Evolutionary conservation across 768 basidiomycete species (phyloP), one percentile per base, ranked within the genome.

Genomic region (Amanita inopinata): DNA sequence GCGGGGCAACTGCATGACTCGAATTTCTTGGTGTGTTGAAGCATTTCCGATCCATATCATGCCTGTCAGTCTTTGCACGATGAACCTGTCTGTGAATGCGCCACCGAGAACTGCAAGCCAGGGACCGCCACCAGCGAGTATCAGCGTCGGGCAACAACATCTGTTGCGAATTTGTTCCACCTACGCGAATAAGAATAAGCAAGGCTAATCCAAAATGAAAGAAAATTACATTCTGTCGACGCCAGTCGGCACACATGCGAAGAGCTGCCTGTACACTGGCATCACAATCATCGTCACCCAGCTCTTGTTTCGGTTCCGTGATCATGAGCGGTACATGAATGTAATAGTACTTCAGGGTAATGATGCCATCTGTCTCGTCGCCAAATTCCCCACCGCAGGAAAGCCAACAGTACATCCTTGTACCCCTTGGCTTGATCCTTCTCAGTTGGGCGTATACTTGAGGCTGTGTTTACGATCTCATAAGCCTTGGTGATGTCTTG

Each of bases 131-230:
- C 51, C 43, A 14, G 54, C 52, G 31, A 65, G 32, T 17, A 66
- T 19, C 31, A 66, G 61, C n/a, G 53, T 12, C 1, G 67, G 65
- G 37, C 59, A 64, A 40, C 50, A 57, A 19, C 41, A 58, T 20
- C 39, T 30, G 11, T 40, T 14, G 18, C 39, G 39, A 4, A 40
- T 12, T 30, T 14, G 7, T 7, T 11, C 6, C n/a, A 32, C 28
- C 28, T 40, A 18, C 15, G 6, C 17, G 1, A 22, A 31, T 11
- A 5, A 8, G 12, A 32, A 7, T 4, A 8, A 7, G 27, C n/a
- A n/a, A n/a, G n/a, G n/a, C n/a, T n/a, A n/a, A n/a, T n/a, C n/a
- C n/a, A n/a, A n/a, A n/a, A n/a, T n/a, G n/a, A n/a, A n/a, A n/a
- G n/a, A n/a, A n/a, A n/a, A n/a, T n/a, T n/a, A n/a, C n/a, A n/a